A percentile compares a stretch with the other conserved stretches of the same genome.
Conservation (phyloP, 768 basidiomycete genomes). For the Suillus americanus region DNA sequence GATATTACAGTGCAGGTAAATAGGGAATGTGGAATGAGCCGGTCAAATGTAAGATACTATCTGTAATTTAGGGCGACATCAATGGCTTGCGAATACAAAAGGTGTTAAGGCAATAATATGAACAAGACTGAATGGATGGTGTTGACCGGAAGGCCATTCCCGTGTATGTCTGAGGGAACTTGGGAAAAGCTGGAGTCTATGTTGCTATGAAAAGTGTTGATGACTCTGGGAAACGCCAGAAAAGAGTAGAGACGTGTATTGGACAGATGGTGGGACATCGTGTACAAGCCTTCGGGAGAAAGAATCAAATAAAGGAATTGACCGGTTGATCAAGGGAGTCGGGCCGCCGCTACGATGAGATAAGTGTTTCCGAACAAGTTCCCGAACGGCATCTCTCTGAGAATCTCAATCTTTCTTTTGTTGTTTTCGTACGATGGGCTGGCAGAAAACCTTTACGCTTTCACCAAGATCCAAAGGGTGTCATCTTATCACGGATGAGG, state of each 20-base stretch:
- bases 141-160: neutral
- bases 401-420: neutral
- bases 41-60: too few species aligned
- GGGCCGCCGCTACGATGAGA: neutral
- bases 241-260: too few species aligned
- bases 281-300: too few species aligned
- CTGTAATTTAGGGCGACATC: neutral
- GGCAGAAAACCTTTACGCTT: slow-evolving; percentile 85
- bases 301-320: too few species aligned
- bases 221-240: neutral
- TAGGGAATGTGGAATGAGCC: too few species aligned
- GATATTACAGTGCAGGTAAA: too few species aligned
- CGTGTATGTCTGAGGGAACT: neutral
- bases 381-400: neutral
- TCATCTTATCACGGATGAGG: slow-evolving; percentile 81
- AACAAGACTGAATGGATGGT: neutral
- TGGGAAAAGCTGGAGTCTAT: neutral
- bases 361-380: neutral
- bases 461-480: slow-evolving; percentile 59
- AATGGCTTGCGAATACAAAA: neutral
- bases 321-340: too few species aligned
- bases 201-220: neutral
- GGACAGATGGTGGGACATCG: neutral
- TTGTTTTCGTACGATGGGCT: slow-evolving; percentile 57
- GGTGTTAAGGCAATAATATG: neutral